Percentiles rank a stretch among this genome's conserved stretches.
These are phyloP conservation scores for Clathrus columnatus DNA, from an alignment of 768 basidiomycete species.

Conservation along the genomic window DNA sequence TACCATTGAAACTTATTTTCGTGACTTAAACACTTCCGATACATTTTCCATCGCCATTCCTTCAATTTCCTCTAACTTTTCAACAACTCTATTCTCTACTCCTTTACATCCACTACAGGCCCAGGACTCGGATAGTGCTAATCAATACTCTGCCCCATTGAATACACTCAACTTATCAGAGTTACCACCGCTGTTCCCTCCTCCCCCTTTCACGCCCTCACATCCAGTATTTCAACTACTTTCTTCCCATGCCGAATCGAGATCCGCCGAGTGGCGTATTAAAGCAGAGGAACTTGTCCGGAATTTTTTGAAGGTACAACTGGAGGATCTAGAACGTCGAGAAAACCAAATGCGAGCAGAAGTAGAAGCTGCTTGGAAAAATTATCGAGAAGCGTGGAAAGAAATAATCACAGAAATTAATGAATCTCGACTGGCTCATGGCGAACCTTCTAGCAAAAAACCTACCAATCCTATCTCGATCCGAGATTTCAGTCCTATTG, in stretches of 20 bases:
- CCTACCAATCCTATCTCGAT: slow-evolving; percentile 6
- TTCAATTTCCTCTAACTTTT: not conserved
- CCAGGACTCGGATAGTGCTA: not conserved
- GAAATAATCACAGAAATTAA: slow-evolving; percentile 1
- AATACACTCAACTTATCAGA: slow-evolving; percentile 31
- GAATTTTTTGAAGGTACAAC: slow-evolving; percentile 43
- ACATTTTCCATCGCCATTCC: slow-evolving; percentile 10
- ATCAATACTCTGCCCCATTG: not conserved
- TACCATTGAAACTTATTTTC: slow-evolving; percentile 16
- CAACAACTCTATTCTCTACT: not conserved
- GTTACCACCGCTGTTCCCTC: slow-evolving; percentile 56
- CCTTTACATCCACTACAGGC: not conserved
- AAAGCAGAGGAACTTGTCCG: slow-evolving; percentile 51
- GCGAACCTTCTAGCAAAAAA: not conserved
- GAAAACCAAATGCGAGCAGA: slow-evolving; percentile 47
- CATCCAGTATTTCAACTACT: slow-evolving; percentile 65
- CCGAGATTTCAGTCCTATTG: slow-evolving; percentile 7
- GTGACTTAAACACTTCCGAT: slow-evolving; percentile 8
- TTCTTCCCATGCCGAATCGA: slow-evolving; percentile 43
- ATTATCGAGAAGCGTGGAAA: slow-evolving; percentile 36
- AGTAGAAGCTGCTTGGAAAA: slow-evolving; percentile 56
- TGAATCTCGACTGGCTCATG: not conserved
- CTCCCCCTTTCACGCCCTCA: slow-evolving; percentile 68
- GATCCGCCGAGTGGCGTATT: slow-evolving; percentile 46
- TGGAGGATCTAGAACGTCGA: slow-evolving; percentile 44